These are phyloP conservation scores for Geosmithia morbida DNA, from an alignment of 2,329 filamentous ascomycete species.

Conservation along the genomic window DNA sequence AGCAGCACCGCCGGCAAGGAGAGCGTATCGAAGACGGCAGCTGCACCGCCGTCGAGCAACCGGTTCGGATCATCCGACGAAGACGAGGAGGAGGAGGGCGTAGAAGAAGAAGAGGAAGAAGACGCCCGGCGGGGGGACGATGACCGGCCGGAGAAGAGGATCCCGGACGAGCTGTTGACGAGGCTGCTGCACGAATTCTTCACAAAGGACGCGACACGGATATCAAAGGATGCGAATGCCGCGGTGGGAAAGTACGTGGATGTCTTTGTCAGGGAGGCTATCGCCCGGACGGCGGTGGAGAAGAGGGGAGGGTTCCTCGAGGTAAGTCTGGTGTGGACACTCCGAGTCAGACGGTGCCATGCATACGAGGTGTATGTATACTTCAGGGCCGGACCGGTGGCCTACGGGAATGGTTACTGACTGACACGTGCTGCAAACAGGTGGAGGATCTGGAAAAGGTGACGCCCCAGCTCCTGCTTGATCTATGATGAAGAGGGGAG, in stretches of 20 bases:
- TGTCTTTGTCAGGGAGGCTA: conserved; percentile 77
- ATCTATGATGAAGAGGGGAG: conserved; percentile 44
- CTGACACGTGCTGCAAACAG: conserved; percentile 18
- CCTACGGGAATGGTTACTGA: no score
- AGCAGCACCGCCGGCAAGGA: conserved; percentile 3
- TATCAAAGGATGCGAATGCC: conserved; percentile 63
- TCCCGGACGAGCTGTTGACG: conserved; percentile 63
- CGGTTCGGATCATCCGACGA: conserved; percentile 21
- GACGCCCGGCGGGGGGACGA: background rate
- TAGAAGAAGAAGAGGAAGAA: background rate
- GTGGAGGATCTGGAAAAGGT: conserved; percentile 85
- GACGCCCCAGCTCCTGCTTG: conserved; percentile 70
- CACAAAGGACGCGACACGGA: conserved; percentile 51
- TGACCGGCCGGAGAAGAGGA: conserved; percentile 24
- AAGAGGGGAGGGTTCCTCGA: conserved; percentile 59
- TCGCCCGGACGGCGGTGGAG: conserved; percentile 64
- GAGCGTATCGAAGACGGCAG: conserved; percentile 5
- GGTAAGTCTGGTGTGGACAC: no score
- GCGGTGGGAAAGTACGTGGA: conserved; percentile 78
- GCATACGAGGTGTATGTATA: no score
- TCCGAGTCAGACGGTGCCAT: no score
- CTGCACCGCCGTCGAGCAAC: conserved; percentile 13
- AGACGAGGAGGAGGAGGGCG: conserved; percentile 1
- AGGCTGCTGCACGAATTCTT: conserved; percentile 71
- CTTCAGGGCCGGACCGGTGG: no score